Conservation (phyloP, 2,329 filamentous ascomycete genomes). For the Colletotrichum sp. region DNA sequence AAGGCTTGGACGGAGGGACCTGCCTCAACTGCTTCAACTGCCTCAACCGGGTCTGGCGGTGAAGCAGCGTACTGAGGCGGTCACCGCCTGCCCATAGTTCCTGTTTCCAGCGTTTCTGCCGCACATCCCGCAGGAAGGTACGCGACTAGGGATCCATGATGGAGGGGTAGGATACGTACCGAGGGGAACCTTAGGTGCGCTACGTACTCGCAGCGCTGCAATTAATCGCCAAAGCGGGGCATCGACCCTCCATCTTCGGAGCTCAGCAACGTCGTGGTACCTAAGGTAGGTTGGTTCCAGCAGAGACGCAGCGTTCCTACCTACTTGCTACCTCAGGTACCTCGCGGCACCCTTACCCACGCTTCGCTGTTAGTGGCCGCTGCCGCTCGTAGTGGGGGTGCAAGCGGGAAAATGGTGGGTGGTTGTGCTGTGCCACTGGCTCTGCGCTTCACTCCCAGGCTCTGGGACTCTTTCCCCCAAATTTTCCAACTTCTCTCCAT, state of each 20-base stretch:
- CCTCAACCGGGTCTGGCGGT: neutral
- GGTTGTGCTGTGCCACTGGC: neutral
- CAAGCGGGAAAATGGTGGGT: neutral
- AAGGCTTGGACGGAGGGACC: neutral
- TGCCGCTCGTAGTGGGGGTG: neutral
- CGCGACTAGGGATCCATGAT: neutral
- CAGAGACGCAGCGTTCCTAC: neutral
- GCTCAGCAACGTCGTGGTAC: neutral
- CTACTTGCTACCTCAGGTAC: neutral
- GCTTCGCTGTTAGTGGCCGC: conserved; percentile 9
- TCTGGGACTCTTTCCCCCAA: neutral
- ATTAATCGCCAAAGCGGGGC: conserved; percentile 2
- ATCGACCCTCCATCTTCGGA: conserved; percentile 3
- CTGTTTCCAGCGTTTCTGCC: neutral
- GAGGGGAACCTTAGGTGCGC: neutral
- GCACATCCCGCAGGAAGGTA: neutral
- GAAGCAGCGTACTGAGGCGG: neutral
- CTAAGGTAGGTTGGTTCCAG: neutral
- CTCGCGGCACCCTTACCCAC: neutral
- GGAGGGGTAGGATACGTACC: neutral
- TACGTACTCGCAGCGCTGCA: neutral
- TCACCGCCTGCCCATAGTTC: neutral
- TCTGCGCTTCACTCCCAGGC: neutral
- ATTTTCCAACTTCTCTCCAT: neutral
- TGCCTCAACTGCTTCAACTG: neutral